Conservation (phyloP, 2,329 filamentous ascomycete genomes). For the Phyllosticta citribraziliensis region DNA sequence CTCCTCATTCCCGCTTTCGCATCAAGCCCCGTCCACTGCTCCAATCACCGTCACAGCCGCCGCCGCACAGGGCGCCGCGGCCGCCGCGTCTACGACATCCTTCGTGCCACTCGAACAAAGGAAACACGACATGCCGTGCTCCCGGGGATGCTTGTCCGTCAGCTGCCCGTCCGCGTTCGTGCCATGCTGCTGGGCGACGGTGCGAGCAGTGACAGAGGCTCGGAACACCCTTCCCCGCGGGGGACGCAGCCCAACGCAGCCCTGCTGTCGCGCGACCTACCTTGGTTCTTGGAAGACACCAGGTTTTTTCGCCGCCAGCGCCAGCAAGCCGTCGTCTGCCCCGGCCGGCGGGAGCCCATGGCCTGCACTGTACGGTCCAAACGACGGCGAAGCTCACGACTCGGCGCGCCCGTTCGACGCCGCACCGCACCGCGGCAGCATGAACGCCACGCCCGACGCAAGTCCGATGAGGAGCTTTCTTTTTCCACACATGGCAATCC, state of each 20-base stretch:
- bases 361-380: background rate
- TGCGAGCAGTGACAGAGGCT: background rate
- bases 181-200: background rate
- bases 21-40: background rate
- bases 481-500: background rate
- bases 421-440: background rate
- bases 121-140: background rate
- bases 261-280: background rate
- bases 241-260: background rate
- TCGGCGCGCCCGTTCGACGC: background rate
- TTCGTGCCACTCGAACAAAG: background rate
- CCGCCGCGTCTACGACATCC: background rate
- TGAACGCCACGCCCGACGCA: background rate
- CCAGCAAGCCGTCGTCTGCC: too few species aligned
- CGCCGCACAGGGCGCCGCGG: too few species aligned
- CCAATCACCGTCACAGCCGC: background rate
- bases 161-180: background rate
- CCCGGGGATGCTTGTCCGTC: background rate
- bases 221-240: background rate
- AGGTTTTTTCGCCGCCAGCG: too few species aligned
- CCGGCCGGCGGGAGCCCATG: background rate
- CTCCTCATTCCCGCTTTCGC: background rate
- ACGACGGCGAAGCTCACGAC: background rate
- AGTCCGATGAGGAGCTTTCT: background rate
- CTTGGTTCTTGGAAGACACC: too few species aligned